phyloP scores from a whole-genome alignment of 2,329 filamentous ascomycete species.

The Metarhizium rileyi region DNA sequence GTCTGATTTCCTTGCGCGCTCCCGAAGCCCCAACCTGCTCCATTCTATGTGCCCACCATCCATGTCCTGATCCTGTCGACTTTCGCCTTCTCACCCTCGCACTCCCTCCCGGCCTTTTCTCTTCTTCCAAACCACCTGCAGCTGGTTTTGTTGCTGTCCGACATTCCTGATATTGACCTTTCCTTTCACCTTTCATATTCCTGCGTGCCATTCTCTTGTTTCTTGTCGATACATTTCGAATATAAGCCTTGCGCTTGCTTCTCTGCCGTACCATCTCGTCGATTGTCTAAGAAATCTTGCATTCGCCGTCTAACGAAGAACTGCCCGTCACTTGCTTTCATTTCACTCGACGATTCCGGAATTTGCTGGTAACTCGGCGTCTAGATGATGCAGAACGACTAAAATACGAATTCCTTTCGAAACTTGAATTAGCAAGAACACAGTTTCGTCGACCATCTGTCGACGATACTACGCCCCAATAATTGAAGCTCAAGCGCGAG shows the following conservation, averaged over 20 bases:
- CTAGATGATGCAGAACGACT: constrained; percentile 3
- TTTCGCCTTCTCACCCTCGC: neutral
- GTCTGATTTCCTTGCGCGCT: neutral
- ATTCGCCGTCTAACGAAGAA: neutral
- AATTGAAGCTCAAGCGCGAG: neutral
- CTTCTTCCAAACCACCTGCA: neutral
- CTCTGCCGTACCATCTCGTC: neutral
- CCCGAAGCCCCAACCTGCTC: neutral
- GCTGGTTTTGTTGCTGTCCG: neutral
- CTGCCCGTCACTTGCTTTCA: neutral
- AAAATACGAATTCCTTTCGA: neutral
- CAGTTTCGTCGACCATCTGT: neutral
- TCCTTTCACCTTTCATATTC: neutral
- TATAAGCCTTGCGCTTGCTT: neutral
- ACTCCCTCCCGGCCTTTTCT: neutral
- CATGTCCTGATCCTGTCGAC: neutral
- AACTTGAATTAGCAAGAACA: neutral
- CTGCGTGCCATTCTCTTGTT: neutral
- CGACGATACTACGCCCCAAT: neutral
- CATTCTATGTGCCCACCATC: neutral
- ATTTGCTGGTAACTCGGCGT: neutral
- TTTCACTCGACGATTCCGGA: neutral
- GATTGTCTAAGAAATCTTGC: neutral
- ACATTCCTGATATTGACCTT: neutral
- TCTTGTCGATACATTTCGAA: neutral